Conservation (phyloP, 1,139 yeast genomes). For the Yamadazyma blattariae region DNA sequence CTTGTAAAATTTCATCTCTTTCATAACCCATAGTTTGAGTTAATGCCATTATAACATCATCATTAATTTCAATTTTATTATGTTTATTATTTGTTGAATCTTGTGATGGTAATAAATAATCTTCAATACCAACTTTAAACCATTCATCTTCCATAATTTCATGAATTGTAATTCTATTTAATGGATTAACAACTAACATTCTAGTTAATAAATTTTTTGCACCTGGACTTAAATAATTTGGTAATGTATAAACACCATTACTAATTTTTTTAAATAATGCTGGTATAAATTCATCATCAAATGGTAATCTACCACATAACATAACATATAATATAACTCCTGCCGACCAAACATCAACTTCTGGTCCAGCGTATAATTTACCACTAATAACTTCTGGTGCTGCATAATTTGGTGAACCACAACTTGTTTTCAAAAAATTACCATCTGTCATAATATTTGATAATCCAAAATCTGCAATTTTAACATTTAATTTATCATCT, state of each 20-base stretch:
- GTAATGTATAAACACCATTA: slow-evolving; percentile 92
- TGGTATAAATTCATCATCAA: slow-evolving; percentile 97
- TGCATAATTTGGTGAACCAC: slow-evolving; percentile 98
- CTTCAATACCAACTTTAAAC: slow-evolving; percentile 85
- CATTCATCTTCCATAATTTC: slow-evolving; percentile 96
- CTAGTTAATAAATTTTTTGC: slow-evolving; percentile 83
- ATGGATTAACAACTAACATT: slow-evolving; percentile 95
- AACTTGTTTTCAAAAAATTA: slow-evolving; percentile 88
- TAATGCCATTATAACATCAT: slow-evolving; percentile 74
- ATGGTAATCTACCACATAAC: slow-evolving; percentile 96
- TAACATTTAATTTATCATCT: slow-evolving; percentile 89
- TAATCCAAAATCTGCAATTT: slow-evolving; percentile 95
- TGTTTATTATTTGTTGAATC: slow-evolving; percentile 46
- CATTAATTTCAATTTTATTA: slow-evolving; percentile 58
- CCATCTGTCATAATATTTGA: slow-evolving; percentile 98
- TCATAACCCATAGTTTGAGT: slow-evolving; percentile 92
- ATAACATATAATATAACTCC: slow-evolving; percentile 96
- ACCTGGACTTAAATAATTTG: slow-evolving; percentile 83
- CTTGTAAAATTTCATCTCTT: slow-evolving; percentile 78
- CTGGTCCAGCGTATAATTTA: slow-evolving; percentile 96
- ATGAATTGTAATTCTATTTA: slow-evolving; percentile 90
- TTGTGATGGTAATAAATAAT: slow-evolving; percentile 76
- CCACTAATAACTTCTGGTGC: slow-evolving; percentile 99
- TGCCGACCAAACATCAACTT: slow-evolving; percentile 98
- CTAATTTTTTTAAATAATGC: slow-evolving; percentile 92